These are phyloP conservation scores for Medicago truncatula DNA, from an alignment of 306 rosid species.

Conservation along the genomic window MtrunA17r5.0-ANR NC_053044.1:30522001-30522500, in stretches of 20 bases:
- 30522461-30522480: conserved; percentile 80
- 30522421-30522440: conserved; percentile 54
- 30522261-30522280: background rate
- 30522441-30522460: conserved; percentile 61
- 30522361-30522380: conserved; percentile 61
- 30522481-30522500: conserved; percentile 86
- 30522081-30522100: conserved; percentile 11
- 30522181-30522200: background rate
- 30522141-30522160: conserved; percentile 17
- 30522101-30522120: background rate
- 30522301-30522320: conserved; percentile 45
- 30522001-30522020: background rate
- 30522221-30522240: conserved; percentile 30
- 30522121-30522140: background rate
- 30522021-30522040: background rate
- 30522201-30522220: too few relatives aligned
- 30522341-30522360: conserved; percentile 44
- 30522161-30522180: background rate
- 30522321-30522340: conserved; percentile 22
- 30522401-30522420: conserved; percentile 61
- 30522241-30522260: background rate
- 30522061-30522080: too few relatives aligned
- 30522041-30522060: too few relatives aligned
- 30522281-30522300: conserved; percentile 1
- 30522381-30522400: conserved; percentile 51